Evolutionary conservation across 495 filamentous ascomycete genomes (phyloP).

Genomic region (Opeltia flavorubescens): DNA sequence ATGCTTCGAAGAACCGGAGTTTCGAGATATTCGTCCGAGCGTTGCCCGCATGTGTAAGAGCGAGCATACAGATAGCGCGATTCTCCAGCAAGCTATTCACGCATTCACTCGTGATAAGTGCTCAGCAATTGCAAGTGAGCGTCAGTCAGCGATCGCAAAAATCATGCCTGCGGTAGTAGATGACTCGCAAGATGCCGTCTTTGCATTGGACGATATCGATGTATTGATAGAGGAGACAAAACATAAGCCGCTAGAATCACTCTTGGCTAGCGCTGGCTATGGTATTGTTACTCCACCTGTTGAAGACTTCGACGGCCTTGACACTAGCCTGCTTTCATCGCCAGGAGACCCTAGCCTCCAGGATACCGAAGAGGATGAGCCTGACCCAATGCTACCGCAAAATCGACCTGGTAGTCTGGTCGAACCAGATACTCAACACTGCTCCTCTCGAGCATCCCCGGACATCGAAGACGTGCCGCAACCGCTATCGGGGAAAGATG

Average conservation of each 20-base stretch:
- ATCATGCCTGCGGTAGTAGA: background rate
- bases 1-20: background rate
- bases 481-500: too few species aligned
- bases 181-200: background rate
- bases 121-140: background rate
- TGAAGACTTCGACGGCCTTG: background rate
- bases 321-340: conserved; percentile 1
- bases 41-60: too few species aligned
- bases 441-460: background rate
- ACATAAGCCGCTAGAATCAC: conserved; percentile 20
- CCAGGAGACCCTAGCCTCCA: conserved; percentile 12
- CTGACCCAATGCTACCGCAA: conserved; percentile 11
- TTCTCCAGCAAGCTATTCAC: too few species aligned
- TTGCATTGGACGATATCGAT: conserved; percentile 2
- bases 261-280: background rate
- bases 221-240: background rate
- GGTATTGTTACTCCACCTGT: background rate
- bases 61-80: too few species aligned
- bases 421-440: background rate
- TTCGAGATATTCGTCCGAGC: too few species aligned
- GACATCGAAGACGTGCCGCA: too few species aligned
- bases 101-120: conserved; percentile 14
- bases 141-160: background rate
- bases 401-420: conserved; percentile 6
- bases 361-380: conserved; percentile 17